Evolutionary conservation across 2,329 filamentous ascomycete species (phyloP).

Genomic region (Orbilia javanica): DNA sequence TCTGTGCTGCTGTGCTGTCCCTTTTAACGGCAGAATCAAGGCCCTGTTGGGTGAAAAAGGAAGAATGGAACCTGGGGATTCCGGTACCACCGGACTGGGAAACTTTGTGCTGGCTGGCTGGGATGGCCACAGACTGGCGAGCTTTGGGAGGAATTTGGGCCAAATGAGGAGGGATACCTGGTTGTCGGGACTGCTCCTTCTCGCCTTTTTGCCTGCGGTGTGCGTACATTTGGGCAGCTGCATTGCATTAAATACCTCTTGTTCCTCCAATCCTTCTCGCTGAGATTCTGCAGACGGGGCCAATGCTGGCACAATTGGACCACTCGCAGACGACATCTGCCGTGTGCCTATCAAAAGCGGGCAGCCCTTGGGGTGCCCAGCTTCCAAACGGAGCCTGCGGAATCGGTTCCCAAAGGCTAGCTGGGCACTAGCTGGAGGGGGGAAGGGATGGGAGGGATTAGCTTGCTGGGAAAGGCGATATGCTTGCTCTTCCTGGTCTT

Average conservation of each 20-base stretch:
- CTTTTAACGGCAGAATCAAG: slow-evolving; percentile 20
- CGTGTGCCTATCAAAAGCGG: slow-evolving; percentile 34
- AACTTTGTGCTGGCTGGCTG: slow-evolving; percentile 23
- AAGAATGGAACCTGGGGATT: slow-evolving; percentile 35
- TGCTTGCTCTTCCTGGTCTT: slow-evolving; percentile 25
- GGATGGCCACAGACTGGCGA: slow-evolving; percentile 25
- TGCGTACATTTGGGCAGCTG: slow-evolving; percentile 49
- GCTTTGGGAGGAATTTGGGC: slow-evolving; percentile 36
- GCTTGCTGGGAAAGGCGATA: slow-evolving; percentile 15
- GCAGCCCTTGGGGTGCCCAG: slow-evolving; percentile 1
- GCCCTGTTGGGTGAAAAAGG: slow-evolving; percentile 16
- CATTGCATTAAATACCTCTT: slow-evolving; percentile 58
- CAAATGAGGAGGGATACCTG: slow-evolving; percentile 49
- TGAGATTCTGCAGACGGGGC: slow-evolving; percentile 3
- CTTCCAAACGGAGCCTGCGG: slow-evolving; percentile 43
- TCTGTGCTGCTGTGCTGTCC: slow-evolving; percentile 14
- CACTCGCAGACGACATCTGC: slow-evolving; percentile 39
- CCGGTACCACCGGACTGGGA: slow-evolving; percentile 52
- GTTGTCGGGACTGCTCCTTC: slow-evolving; percentile 41
- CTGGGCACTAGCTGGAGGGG: no score
- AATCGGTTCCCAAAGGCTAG: slow-evolving; percentile 53
- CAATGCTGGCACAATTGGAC: slow-evolving; percentile 21
- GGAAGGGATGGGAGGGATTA: slow-evolving; percentile 16
- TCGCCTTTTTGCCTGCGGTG: slow-evolving; percentile 23
- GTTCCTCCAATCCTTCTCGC: slow-evolving; percentile 4